Conservation (phyloP, 1,284 basidiomycete genomes). For the Pascua guehoae region DNA sequence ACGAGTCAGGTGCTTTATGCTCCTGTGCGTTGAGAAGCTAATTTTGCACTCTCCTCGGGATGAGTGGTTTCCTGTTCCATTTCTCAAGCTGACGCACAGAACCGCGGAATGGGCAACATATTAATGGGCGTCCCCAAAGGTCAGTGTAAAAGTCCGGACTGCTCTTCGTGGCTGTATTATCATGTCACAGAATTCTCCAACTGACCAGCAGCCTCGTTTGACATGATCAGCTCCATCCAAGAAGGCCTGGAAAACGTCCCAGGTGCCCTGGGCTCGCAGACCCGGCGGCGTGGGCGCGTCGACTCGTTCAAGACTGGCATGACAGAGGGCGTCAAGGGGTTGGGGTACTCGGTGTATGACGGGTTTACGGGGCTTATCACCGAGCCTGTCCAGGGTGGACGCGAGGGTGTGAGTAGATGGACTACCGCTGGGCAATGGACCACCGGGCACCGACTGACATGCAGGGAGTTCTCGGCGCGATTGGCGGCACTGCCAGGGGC, state of each 20-base stretch:
- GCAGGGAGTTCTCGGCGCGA: constrained; percentile 10
- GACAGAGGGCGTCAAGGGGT: constrained; percentile 51
- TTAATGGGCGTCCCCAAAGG: constrained; percentile 49
- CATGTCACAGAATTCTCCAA: not conserved
- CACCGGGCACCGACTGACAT: not conserved
- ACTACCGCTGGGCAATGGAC: too few species aligned
- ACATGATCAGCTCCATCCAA: constrained; percentile 51
- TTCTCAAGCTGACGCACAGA: constrained; percentile 11
- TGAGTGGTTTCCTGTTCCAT: too few species aligned
- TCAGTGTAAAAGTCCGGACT: constrained; percentile 4
- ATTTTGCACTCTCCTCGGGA: not conserved
- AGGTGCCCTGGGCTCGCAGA: constrained; percentile 52
- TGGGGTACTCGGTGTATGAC: constrained; percentile 53
- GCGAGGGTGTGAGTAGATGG: constrained; percentile 49
- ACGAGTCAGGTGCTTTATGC: constrained; percentile 54
- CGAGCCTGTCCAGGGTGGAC: constrained; percentile 54
- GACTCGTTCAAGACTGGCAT: constrained; percentile 53
- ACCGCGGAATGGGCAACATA: constrained; percentile 53
- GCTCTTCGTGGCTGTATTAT: not conserved
- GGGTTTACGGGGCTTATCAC: constrained; percentile 57
- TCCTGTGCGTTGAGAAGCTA: constrained; percentile 35
- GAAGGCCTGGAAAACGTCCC: constrained; percentile 55
- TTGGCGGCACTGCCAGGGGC: constrained; percentile 1
- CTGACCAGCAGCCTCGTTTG: constrained; percentile 25
- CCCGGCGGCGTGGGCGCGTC: constrained; percentile 50